Evolutionary conservation across 768 basidiomycete genomes (phyloP).

Genomic region (Lactifluus pinguis): DNA sequence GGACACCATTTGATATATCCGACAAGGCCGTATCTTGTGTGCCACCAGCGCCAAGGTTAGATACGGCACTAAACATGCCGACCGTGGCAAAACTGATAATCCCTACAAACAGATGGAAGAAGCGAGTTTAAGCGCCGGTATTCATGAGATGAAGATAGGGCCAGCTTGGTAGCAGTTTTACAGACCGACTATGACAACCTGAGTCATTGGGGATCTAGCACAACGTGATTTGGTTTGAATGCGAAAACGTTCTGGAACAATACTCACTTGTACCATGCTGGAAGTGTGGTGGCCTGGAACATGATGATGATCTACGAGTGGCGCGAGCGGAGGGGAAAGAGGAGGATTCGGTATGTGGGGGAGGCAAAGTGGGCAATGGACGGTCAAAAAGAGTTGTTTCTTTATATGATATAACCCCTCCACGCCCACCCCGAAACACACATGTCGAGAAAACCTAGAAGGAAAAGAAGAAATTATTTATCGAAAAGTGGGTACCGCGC

Average conservation of each 20-base stretch:
- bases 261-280: conserved; percentile 17
- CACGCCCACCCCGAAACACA: conserved; percentile 6
- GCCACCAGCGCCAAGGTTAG: conserved; percentile 33
- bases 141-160: background rate
- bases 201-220: conserved; percentile 16
- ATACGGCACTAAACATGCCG: conserved; percentile 34
- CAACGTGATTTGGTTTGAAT: background rate
- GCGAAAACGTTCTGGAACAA: background rate
- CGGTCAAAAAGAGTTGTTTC: background rate
- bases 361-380: background rate
- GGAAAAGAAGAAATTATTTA: background rate
- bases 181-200: conserved; percentile 18
- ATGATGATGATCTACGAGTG: background rate
- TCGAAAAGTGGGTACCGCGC: background rate
- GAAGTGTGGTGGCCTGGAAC: background rate
- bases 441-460: background rate
- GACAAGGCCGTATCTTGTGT: conserved; percentile 32
- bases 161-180: background rate
- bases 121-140: background rate
- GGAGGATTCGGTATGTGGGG: background rate
- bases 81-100: conserved; percentile 28
- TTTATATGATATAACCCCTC: background rate
- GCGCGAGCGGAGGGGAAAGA: background rate
- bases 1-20: conserved; percentile 33
- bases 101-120: background rate